Evolutionary conservation across 1,139 yeast genomes (phyloP).

Genomic region (Diutina scorzettiae): DNA sequence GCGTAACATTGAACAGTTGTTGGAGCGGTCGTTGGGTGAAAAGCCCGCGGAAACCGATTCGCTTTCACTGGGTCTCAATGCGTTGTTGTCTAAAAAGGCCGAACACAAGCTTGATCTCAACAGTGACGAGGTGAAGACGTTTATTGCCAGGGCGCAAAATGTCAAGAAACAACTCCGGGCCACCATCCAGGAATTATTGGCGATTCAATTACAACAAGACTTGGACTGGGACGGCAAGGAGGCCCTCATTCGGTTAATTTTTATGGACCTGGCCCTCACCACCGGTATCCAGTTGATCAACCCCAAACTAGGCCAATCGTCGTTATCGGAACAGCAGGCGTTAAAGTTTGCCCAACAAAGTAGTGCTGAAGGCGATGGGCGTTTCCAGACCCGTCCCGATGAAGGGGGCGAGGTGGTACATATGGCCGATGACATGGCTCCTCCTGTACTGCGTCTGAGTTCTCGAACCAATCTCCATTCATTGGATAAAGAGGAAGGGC

Average conservation of each 20-base stretch:
- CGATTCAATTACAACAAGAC: constrained; percentile 39
- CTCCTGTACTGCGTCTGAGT: background rate
- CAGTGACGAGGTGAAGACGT: constrained; percentile 12
- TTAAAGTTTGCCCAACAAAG: constrained; percentile 16
- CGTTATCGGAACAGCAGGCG: constrained; percentile 3
- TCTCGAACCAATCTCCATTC: background rate
- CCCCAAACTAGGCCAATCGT: background rate
- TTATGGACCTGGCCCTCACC: constrained; percentile 58
- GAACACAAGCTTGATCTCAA: constrained; percentile 1
- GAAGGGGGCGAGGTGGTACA: background rate
- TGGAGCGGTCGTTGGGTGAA: constrained; percentile 8
- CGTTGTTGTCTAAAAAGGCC: background rate
- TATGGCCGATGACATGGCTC: background rate
- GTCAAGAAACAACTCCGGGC: constrained; percentile 37
- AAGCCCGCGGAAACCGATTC: background rate
- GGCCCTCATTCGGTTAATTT: constrained; percentile 53
- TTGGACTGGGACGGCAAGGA: constrained; percentile 62
- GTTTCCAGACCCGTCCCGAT: background rate
- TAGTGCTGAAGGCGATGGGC: background rate
- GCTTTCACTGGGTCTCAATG: background rate
- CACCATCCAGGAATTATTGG: constrained; percentile 45
- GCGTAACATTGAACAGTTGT: constrained; percentile 51
- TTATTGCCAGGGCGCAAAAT: constrained; percentile 30
- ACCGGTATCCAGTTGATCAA: constrained; percentile 48
- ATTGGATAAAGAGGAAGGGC: constrained; percentile 31